Evolutionary conservation across 2,329 filamentous ascomycete genomes (phyloP).

Genomic region (Hypoxylon sp.): DNA sequence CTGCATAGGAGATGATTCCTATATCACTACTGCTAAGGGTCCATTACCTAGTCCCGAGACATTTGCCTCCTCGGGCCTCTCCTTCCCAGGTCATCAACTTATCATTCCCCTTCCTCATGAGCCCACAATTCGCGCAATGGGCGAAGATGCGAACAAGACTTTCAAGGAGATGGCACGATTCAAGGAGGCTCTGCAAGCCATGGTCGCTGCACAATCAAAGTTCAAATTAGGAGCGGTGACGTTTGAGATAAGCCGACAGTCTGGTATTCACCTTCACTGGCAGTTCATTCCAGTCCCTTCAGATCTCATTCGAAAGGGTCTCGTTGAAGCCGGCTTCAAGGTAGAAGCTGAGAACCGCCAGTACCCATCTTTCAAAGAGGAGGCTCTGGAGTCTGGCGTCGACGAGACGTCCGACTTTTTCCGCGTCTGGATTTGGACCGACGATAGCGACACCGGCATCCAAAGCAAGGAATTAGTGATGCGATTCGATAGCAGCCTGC

Average conservation of each 20-base stretch:
- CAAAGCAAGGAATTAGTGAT: constrained; percentile 80
- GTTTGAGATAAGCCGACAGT: constrained; percentile 88
- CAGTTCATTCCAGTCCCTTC: constrained; percentile 85
- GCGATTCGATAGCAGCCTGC: constrained; percentile 75
- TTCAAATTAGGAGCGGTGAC: constrained; percentile 83
- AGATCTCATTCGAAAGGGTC: constrained; percentile 74
- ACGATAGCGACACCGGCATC: constrained; percentile 65
- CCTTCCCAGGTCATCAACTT: constrained; percentile 87
- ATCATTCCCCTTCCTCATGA: constrained; percentile 90
- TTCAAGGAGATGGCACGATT: constrained; percentile 87
- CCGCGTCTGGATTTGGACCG: constrained; percentile 82
- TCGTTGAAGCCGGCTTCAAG: constrained; percentile 89
- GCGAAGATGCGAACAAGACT: constrained; percentile 70
- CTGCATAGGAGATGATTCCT: constrained; percentile 87
- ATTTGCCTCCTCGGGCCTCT: constrained; percentile 73
- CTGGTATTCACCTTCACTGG: constrained; percentile 92
- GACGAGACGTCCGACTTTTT: constrained; percentile 76
- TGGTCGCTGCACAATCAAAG: constrained; percentile 71
- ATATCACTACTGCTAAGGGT: constrained; percentile 92
- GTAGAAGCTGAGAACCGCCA: constrained; percentile 84
- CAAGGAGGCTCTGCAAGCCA: constrained; percentile 79
- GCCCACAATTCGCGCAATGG: constrained; percentile 78
- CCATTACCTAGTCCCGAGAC: constrained; percentile 80
- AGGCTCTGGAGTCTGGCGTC: constrained; percentile 63
- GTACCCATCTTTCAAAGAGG: constrained; percentile 64